phyloP scores from a whole-genome alignment of 176 grass and related monocot species.

The Paspalum vaginatum region DNA sequence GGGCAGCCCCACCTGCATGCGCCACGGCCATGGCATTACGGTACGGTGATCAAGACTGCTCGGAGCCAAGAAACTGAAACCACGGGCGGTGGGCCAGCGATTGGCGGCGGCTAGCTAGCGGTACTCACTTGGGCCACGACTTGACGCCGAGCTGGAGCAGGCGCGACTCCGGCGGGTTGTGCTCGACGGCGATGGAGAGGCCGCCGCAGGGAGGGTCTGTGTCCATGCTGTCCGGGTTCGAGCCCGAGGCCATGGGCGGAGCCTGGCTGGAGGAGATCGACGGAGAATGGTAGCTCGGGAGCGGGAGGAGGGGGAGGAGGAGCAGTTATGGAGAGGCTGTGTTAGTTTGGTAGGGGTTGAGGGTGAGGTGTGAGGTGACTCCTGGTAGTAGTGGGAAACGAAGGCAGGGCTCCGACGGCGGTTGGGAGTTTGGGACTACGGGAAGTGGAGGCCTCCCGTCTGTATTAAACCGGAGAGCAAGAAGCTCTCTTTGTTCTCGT shows the following conservation, averaged over 20 bases:
- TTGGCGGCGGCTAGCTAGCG: neutral
- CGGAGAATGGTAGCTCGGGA: constrained; percentile 22
- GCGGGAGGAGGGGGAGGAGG: neutral
- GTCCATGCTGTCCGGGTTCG: constrained; percentile 61
- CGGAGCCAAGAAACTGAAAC: neutral
- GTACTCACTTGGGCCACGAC: constrained; percentile 93
- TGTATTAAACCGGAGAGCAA: constrained; percentile 26
- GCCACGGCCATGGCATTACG: neutral
- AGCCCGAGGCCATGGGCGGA: constrained; percentile 61
- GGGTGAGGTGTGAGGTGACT: neutral
- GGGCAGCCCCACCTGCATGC: constrained; percentile 77
- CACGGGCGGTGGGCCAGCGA: neutral
- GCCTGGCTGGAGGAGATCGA: neutral
- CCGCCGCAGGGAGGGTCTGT: constrained; percentile 46
- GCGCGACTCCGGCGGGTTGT: constrained; percentile 63
- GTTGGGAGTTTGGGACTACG: neutral
- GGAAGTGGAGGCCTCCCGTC: constrained; percentile 14
- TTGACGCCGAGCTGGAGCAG: constrained; percentile 79
- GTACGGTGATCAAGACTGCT: neutral
- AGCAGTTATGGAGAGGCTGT: constrained; percentile 2
- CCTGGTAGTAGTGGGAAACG: constrained; percentile 10
- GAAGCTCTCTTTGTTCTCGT: neutral
- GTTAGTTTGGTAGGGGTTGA: constrained; percentile 38
- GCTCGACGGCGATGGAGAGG: constrained; percentile 68
- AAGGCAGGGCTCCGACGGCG: neutral